Percentiles rank a stretch among this genome's conserved stretches.
phyloP scores from a whole-genome alignment of 306 rosid species.

The Cucumis cinereus region DNA sequence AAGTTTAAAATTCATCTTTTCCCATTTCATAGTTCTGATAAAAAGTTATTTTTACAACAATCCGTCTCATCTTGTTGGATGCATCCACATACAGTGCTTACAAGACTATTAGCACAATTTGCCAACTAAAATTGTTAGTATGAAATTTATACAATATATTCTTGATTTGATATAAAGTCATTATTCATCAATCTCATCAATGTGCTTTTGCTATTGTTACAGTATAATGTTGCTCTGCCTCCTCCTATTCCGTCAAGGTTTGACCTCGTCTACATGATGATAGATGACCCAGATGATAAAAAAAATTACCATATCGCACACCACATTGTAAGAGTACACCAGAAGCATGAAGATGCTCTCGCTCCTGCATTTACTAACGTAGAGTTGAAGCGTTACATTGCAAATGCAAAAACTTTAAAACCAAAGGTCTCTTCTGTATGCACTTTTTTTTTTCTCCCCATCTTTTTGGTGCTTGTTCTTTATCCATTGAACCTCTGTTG shows the following conservation, averaged over 20 bases:
- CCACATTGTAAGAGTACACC: constrained; percentile 90
- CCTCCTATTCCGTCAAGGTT: constrained; percentile 98
- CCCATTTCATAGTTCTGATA: background rate
- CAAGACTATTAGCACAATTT: background rate
- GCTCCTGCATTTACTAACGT: no score
- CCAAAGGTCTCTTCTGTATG: constrained; percentile 49
- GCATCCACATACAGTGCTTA: background rate
- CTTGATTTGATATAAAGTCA: background rate
- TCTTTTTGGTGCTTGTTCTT: background rate
- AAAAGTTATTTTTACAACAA: background rate
- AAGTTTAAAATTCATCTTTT: background rate
- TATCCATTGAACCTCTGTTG: constrained; percentile 11
- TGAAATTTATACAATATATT: background rate
- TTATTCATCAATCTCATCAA: background rate
- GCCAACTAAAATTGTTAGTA: background rate
- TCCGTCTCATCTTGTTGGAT: background rate
- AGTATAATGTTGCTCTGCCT: constrained; percentile 99
- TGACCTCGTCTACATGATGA: constrained; percentile 95
- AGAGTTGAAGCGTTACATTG: constrained; percentile 74
- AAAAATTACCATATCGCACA: constrained; percentile 94
- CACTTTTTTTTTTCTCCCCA: background rate
- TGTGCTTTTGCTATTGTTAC: constrained; percentile 20
- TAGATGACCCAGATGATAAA: constrained; percentile 90
- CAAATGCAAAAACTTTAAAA: constrained; percentile 81
- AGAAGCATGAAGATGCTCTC: constrained; percentile 74